Base-by-base conservation (phyloP, 1,139 yeast genomes). In the Yamadazyma membranifaciens region DNA sequence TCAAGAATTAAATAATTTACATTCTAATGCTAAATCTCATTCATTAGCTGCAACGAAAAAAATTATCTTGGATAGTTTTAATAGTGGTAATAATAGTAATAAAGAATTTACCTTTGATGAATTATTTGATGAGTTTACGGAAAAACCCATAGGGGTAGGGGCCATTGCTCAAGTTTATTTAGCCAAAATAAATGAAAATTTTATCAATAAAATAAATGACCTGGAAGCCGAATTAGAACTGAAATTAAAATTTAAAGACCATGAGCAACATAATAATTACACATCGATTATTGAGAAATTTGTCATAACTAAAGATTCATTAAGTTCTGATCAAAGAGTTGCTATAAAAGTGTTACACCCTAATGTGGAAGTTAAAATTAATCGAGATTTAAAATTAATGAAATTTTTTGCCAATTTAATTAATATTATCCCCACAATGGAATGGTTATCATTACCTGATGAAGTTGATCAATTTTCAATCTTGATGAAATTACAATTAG, bases 341-440 rank as follows among this genome's bases (percentile, higher is more conserved):
- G 98, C 97, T 1, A 82, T 92, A 37, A 92, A 92, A 58, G 95
- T 92, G 4, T 74, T 92, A 39, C 98, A 92, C 62, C 99, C 99
- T 0, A 69, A 75, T 12, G 96, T 89, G 5, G 85, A 81, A 42
- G 63, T 69, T 16, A 80, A 78, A 39, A 86, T 92, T 16, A 77
- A 78, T 45, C 73, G 98, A 46, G 99, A 94, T 59, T 69, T 92
- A 52, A 77, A 74, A 48, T 87, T 92, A 36, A 91, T 94, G 96
- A 67, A 63, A 27, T 80, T 83, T 50, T 85, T 91, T 55, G 98
- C 98, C 2, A 63, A 66, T 33, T 45, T 74, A 1, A 78, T 92
- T 37, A 81, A 89, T 53, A 50, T 62, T 13, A 69, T 91, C 2
- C 99, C 98, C 1, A 88, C 96, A 0, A 87, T 92, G 96, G 97